Base-by-base conservation (phyloP, 2,329 filamentous ascomycete genomes). In the Monosporascus cannonballus region DNA sequence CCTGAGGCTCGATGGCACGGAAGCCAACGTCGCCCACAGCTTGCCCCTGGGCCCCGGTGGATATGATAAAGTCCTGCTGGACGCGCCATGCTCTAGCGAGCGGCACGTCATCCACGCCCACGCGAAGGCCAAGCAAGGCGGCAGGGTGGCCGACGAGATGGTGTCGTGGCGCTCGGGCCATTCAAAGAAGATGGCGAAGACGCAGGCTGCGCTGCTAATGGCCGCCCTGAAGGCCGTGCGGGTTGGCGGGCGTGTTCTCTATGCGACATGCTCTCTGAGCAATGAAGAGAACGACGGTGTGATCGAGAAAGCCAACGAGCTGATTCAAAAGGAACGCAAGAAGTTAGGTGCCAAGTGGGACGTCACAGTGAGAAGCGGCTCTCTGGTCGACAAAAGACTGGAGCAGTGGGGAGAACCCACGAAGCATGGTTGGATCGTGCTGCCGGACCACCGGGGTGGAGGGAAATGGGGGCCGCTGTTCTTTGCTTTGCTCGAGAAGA, bases 11-110 rank as follows among this genome's bases (percentile, higher is more conserved):
- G 64, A 67, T 49, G 64, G 60, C 27, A 51, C 63, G 6, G 60
- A 64, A 17, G 42, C 57, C 20, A 61, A 60, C 9, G 57, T 61
- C 6, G 52, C 63, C 14, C 59, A 60, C n/a, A 58, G 59, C 25
- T 56, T 68, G 1, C 62, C 64, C 0, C 58, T 64, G 7, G 67
- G 67, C 0, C 55, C 60, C 1, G 65, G 63, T 3, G 65, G 66
- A 8, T 74, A 71, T 54, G 71, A 73, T 51, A 70, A 68, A 48
- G 69, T 73, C 0, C 62, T 73, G 3, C 61, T 73, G 6, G 71
- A 74, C 51, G 70, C 70, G 4, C 70, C 71, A 15, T 73, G 71
- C 54, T 73, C 69, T 4, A 70, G 67, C 34, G 70, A 73, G 54
- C 62, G 71, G 15, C 70, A 73, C 48, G 64, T 73, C 30, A 63